Base-by-base conservation (phyloP, 2,329 filamentous ascomycete genomes). In the Westerdykella aurantiaca region DNA sequence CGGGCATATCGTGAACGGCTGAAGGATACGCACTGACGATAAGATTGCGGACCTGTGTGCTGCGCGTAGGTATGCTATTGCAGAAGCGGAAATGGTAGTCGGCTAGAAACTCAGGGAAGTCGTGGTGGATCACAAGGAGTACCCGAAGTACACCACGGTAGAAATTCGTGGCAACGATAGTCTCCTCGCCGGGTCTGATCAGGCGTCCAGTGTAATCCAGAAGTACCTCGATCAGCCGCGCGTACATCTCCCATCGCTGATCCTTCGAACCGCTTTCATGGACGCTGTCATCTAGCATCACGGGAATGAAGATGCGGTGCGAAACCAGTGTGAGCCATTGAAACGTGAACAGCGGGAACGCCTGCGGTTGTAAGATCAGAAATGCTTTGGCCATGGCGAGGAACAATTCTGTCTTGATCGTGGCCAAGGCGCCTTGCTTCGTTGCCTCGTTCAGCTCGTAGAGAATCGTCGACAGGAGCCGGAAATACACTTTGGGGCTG, bases 71-170 rank as follows among this genome's bases (percentile, higher is more conserved):
- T 45, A 97, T 85, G 58, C 81, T 82, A 55, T 86, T 83, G 70
- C 85, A 89, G 41, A 98, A 80, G 53, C 82, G 80, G 53, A 87
- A 81, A 61, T 95, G 87, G 64, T 95, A 88, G 56, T 90, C 87
- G 5, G 87, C 85, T 34, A 98, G 72, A 67, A 95, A 98, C 44
- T 96, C 89, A 0, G 91, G 86, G 68, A 88, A 97, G 66, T 98
- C 93, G 61, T 97, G 93, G 55, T 95, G 87, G 42, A 98, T 73
- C 41, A 95, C 79, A 29, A 95, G 73, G 43, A 97, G 72, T 47
- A 96, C 79, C 60, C 94, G 89, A 38, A 95, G 72, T 1, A 86
- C 81, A 7, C 85, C 88, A 48, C 88, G 83, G 66, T 95, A 96
- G 48, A 95, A 80, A 43, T 91, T 87, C 63, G 88, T 90, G 29